Conservation (phyloP, 2,329 filamentous ascomycete species). For the Cladophialophora immunda region DNA sequence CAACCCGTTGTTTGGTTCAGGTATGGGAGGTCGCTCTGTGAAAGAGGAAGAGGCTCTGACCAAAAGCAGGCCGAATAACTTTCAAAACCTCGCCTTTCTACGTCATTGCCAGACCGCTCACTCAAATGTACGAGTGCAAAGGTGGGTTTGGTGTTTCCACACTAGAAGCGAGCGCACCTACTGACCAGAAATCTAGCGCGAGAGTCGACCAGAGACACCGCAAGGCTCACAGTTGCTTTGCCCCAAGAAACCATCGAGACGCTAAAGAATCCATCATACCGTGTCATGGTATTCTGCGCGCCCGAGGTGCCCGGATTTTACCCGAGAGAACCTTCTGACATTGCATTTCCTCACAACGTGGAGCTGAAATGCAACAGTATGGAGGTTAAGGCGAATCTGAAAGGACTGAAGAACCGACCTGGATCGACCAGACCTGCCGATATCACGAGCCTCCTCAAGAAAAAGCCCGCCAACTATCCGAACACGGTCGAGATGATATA, state of each 20-base stretch:
- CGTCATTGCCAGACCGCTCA: conserved; percentile 70
- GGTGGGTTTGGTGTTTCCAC: conserved; percentile 60
- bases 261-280: conserved; percentile 69
- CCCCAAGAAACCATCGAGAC: conserved; percentile 63
- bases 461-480: conserved; percentile 68
- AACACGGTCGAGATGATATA: conserved; percentile 90
- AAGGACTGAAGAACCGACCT: conserved; percentile 94
- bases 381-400: conserved; percentile 90
- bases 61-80: conserved; percentile 52
- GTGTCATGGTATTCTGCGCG: conserved; percentile 86
- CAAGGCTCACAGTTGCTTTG: conserved; percentile 67
- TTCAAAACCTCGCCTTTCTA: conserved; percentile 90
- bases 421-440: conserved; percentile 94
- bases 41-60: conserved; percentile 30
- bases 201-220: conserved; percentile 66
- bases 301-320: conserved; percentile 67
- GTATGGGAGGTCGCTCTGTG: conserved; percentile 25
- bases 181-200: conserved; percentile 56
- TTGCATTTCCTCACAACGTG: conserved; percentile 89
- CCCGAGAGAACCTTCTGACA: conserved; percentile 63
- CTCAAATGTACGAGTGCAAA: conserved; percentile 73
- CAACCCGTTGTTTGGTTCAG: conserved; percentile 14
- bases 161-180: conserved; percentile 35
- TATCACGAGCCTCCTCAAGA: conserved; percentile 79
- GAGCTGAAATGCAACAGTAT: conserved; percentile 90